Evolutionary conservation across 2,329 filamentous ascomycete species (phyloP), one percentile per base, ranked within the genome.

Genomic region (Verticillium isaacii): DNA sequence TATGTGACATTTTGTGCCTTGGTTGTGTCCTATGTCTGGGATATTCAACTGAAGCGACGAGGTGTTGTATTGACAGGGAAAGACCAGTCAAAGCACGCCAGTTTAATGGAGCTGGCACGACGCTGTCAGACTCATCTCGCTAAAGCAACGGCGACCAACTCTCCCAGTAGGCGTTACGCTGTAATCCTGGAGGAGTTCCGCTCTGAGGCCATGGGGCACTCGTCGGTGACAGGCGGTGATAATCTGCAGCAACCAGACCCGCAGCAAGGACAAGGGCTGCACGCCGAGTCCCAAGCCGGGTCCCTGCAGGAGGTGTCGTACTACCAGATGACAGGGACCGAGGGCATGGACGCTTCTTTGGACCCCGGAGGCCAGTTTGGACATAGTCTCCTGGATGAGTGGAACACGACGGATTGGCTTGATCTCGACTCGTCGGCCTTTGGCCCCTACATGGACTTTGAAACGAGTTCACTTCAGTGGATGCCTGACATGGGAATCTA

Each of bases 1-100:
- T 83, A 83, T 63, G 79, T 83, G 7, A 77, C 79, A 0, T 84
- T 85, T 61, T 84, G 79, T 63, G 82, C 82, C 0, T 73, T 85
- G 2, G 80, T 80, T 0, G 79, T 85, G 9, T 70, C 82, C 0
- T 85, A 85, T 63, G 77, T 85, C 7, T 83, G 80, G 73, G 73
- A 80, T n/a, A 84, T 85, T 17, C 81, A 83, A 65, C 75, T 68
- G 39, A 67, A 65, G 32, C 66, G 68, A 1, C 61, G 64, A 14
- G 62, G 65, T 1, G 57, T 61, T n/a, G 15, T 36, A 1, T 36
- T 64, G 2, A 39, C 29, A 5, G 41, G 11, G 0, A 57, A 60
- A 6, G 63, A 60, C 1, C 56, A 45, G 9, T 52, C 56, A 1
- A 64, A 45, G 11, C 64, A 65, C 12, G 54, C 59, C 5, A 61